Percentiles rank a stretch among this genome's conserved stretches.
Conservation (phyloP, 2,329 filamentous ascomycete species). For the Seiridium unicorne region DNA sequence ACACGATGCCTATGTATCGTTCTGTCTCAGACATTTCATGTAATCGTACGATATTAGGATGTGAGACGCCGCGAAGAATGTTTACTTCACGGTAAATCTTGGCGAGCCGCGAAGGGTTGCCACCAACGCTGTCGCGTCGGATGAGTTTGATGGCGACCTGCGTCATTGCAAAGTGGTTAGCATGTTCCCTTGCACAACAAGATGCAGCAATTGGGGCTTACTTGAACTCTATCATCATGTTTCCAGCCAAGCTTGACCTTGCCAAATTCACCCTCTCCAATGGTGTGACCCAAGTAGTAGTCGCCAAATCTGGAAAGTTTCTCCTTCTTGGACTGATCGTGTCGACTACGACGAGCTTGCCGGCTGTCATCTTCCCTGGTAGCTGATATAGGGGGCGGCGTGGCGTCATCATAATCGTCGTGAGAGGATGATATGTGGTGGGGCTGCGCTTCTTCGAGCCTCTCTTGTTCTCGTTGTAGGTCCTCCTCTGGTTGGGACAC, state of each 20-base stretch:
- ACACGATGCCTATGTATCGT: constrained; percentile 93
- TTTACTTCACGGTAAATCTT: constrained; percentile 98
- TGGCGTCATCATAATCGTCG: constrained; percentile 40
- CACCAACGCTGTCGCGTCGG: constrained; percentile 83
- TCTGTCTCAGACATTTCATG: constrained; percentile 99
- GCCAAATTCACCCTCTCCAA: constrained; percentile 97
- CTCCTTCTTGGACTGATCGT: constrained; percentile 58
- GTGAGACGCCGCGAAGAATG: constrained; percentile 82
- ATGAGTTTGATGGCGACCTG: constrained; percentile 95
- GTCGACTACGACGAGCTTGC: constrained; percentile 53
- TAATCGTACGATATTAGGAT: constrained; percentile 94
- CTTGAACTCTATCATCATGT: constrained; percentile 84
- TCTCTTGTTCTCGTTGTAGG: constrained; percentile 67
- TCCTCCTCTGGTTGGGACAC: constrained; percentile 75
- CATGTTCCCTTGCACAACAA: constrained; percentile 4
- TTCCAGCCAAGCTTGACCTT: constrained; percentile 99
- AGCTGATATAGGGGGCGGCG: constrained; percentile 42
- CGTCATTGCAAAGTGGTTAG: constrained; percentile 11
- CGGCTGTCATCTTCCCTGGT: constrained; percentile 45
- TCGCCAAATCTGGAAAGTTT: constrained; percentile 92
- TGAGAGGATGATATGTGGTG: constrained; percentile 34
- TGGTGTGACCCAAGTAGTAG: constrained; percentile 91
- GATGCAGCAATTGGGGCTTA: constrained; percentile 30
- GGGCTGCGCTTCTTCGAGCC: constrained; percentile 60
- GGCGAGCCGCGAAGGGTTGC: constrained; percentile 82